These are phyloP conservation scores for Nitzschia sp. DNA, from an alignment of 108 stramenopile species.

Conservation along the genomic window DNA sequence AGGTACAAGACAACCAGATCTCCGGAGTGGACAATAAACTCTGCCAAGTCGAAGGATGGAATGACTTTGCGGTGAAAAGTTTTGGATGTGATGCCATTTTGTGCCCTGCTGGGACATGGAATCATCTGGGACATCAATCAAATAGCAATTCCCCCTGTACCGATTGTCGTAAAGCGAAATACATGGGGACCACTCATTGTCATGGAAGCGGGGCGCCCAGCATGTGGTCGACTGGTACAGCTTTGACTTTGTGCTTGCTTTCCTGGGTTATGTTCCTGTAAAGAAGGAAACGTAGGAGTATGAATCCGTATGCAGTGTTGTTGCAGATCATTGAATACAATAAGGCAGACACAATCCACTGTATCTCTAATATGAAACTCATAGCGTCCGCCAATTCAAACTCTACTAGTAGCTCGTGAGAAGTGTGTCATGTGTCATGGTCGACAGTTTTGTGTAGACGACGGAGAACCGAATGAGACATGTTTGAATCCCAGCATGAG, in stretches of 20 bases:
- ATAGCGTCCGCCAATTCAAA: no score
- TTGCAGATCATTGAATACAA: no score
- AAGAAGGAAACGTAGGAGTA: no score
- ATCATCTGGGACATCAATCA: conserved; percentile 41
- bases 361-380: no score
- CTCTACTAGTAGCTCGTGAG: no score
- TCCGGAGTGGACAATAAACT: conserved; percentile 25
- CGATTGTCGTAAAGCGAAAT: conserved; percentile 26
- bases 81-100: conserved; percentile 74
- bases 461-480: no score
- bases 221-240: not conserved
- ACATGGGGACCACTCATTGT: conserved; percentile 25
- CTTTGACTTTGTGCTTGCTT: not conserved
- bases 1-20: conserved; percentile 33
- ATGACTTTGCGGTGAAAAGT: conserved; percentile 41
- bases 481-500: no score
- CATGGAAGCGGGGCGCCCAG: not conserved
- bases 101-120: conserved; percentile 62
- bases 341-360: no score
- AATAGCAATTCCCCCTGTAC: conserved; percentile 43
- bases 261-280: not conserved
- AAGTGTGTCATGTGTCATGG: no score
- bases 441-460: no score
- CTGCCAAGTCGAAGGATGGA: conserved; percentile 33
- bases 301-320: no score